Base-by-base conservation (phyloP, 441 rosid species). In the Gossypium schwendimanii region DNA sequence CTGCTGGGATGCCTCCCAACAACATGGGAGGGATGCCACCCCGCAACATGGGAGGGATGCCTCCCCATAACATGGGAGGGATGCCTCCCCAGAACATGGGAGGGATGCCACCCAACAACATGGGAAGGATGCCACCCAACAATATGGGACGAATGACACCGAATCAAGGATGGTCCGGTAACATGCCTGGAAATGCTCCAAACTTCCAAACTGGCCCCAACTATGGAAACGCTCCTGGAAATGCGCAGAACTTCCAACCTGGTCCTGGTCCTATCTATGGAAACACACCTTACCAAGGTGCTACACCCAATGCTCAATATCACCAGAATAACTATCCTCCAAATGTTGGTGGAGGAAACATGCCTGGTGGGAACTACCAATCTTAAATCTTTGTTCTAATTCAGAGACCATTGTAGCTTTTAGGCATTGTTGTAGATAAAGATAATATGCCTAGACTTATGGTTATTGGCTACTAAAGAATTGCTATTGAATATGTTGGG, bases 251-350 rank as follows among this genome's bases (percentile, higher is more conserved):
- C 75, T 65, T 71, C 80, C 80, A 36, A 15, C 24, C 41, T 61
- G 76, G 64, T 77, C 76, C 76, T 31, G 76, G 70, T 76, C 79
- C 80, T 52, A 63, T 41, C 69, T 63, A 63, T 41, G 52, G 53
- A 41, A 63, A 63, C 31, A 18, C 63, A 36, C 62, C 82, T 23
- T 66, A 67, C 81, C 82, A 80, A 64, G 85, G 81, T 60, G 82
- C 76, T 11, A 69, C 78, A 60, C 82, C 81, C 26, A 81, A 83
- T 82, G 61, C 85, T 15, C 83, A 81, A 50, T 83, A 82, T 78
- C 87, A 82, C 79, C 87, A 78, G 75, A 81, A 81, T 74, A 77
- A 75, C 64, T 83, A 82, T 76, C 64, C 70, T 54, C 88, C 82
- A 28, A 78, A 53, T 78, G 65, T 84, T 54, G 87, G 72, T 66